Conservation (phyloP, 1,139 yeast genomes). For the Zygosaccharomyces sapae region DNA sequence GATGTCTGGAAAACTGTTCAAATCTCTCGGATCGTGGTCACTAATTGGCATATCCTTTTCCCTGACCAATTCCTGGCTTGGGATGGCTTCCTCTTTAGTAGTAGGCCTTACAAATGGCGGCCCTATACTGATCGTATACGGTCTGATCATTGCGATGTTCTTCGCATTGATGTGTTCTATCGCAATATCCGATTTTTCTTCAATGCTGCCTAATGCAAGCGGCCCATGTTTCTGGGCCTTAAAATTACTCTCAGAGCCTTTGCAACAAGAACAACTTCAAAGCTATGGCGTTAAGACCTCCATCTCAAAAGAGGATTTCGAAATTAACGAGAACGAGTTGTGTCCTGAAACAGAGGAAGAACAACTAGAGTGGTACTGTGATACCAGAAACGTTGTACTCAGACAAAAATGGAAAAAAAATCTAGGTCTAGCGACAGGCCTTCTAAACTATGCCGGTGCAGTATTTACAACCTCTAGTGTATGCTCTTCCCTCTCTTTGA, state of each 20-base stretch:
- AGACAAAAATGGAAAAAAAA: constrained; percentile 39
- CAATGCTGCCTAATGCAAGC: constrained; percentile 55
- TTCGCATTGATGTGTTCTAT: constrained; percentile 45
- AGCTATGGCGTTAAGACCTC: background rate
- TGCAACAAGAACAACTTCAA: constrained; percentile 4
- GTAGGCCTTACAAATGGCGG: constrained; percentile 50
- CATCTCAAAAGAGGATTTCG: background rate
- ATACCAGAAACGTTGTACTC: constrained; percentile 28
- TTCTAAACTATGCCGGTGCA: constrained; percentile 43
- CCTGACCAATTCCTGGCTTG: constrained; percentile 52
- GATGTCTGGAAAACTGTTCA: too few relatives aligned
- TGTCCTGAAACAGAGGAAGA: constrained; percentile 5
- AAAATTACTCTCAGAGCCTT: constrained; percentile 46
- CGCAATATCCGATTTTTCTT: constrained; percentile 49
- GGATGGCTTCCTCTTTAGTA: constrained; percentile 48
- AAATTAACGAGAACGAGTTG: background rate
- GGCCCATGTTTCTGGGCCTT: constrained; percentile 62
- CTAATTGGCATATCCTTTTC: constrained; percentile 51
- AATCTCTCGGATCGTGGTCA: constrained; percentile 51
- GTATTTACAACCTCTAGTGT: constrained; percentile 55
- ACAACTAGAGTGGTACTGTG: constrained; percentile 6
- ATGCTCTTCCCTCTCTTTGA: constrained; percentile 47
- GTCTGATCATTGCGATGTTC: constrained; percentile 48
- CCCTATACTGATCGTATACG: constrained; percentile 47
- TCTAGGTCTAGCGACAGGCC: constrained; percentile 17